Evolutionary conservation across 2,329 filamentous ascomycete species (phyloP).

Genomic region (Fusarium irregulare): DNA sequence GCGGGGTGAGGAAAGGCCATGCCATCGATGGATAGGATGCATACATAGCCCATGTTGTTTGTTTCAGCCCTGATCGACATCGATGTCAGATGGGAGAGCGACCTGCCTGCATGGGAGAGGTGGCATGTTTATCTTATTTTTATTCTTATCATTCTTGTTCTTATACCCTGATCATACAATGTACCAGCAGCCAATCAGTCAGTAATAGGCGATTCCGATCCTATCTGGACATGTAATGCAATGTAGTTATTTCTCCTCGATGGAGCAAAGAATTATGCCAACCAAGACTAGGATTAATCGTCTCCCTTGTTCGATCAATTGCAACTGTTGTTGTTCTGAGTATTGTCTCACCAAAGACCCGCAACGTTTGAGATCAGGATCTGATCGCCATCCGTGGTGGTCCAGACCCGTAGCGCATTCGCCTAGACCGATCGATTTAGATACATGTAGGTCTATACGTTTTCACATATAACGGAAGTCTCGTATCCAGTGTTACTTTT

Average conservation of each 20-base stretch:
- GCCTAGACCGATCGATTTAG: constrained; percentile 39
- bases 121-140: not conserved
- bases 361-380: constrained; percentile 34
- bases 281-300: not conserved
- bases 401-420: constrained; percentile 37
- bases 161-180: not conserved
- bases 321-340: not conserved
- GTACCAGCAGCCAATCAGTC: not conserved
- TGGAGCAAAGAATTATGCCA: not conserved
- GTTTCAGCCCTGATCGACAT: constrained; percentile 15
- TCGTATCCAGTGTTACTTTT: not conserved
- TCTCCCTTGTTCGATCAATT: constrained; percentile 4
- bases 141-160: too few relatives aligned
- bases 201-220: not conserved
- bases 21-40: not conserved
- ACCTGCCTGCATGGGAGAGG: not conserved
- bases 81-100: not conserved
- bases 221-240: not conserved
- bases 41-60: not conserved
- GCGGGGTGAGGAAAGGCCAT: not conserved
- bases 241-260: not conserved
- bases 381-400: constrained; percentile 8
- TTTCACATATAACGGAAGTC: not conserved
- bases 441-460: not conserved
- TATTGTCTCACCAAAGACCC: constrained; percentile 4